phyloP scores from a whole-genome alignment of 192 early-diverging fungal species.

The Umbelopsis vinacea region DNA sequence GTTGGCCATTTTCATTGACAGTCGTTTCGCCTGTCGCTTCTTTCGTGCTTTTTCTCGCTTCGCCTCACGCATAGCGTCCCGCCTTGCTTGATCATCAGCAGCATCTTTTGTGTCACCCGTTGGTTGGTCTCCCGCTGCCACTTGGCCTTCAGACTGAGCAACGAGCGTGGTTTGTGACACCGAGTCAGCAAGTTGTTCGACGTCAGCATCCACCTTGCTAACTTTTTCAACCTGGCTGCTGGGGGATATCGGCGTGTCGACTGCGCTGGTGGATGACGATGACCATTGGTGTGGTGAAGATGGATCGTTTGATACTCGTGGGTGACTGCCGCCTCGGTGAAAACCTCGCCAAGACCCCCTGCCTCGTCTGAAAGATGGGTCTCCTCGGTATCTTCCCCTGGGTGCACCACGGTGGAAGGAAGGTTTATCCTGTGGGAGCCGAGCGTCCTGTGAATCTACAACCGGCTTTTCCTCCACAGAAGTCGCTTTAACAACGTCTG shows the following conservation, averaged over 20 bases:
- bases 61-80: background rate
- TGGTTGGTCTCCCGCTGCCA: background rate
- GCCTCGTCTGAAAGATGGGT: background rate
- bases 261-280: no score
- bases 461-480: background rate
- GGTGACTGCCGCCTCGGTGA: slow-evolving; percentile 5
- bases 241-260: no score
- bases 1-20: background rate
- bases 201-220: background rate
- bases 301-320: background rate
- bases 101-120: slow-evolving; percentile 7
- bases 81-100: background rate
- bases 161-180: background rate
- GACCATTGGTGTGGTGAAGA: background rate
- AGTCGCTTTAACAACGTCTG: background rate
- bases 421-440: background rate
- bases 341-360: slow-evolving; percentile 12
- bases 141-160: background rate
- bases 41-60: background rate
- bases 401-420: slow-evolving; percentile 9
- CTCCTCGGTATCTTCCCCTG: slow-evolving; percentile 6
- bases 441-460: background rate
- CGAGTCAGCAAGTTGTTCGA: background rate
- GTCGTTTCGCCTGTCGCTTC: slow-evolving; percentile 1
- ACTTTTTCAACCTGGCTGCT: background rate